These are phyloP conservation scores for Agrostemma githago DNA, from an alignment of 148 eudicot genomes.

Conservation along the genomic window DNA sequence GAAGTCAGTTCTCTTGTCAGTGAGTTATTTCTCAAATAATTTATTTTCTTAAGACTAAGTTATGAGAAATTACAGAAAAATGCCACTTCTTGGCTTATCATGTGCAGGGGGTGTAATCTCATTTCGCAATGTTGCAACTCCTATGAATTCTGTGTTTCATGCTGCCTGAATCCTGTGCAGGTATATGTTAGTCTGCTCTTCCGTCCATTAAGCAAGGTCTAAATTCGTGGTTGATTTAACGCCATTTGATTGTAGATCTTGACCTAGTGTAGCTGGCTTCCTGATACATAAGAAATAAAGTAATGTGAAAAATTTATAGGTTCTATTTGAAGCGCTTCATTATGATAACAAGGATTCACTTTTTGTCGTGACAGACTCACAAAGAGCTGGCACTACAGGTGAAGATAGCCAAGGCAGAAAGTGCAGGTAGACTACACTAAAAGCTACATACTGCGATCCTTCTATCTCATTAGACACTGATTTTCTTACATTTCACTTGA, in stretches of 20 bases:
- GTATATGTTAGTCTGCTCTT: conserved; percentile 28
- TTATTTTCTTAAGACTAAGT: conserved; percentile 2
- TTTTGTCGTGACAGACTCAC: conserved; percentile 43
- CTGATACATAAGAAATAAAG: not conserved
- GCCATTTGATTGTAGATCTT: not conserved
- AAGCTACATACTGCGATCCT: not conserved
- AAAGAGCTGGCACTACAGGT: conserved; percentile 56
- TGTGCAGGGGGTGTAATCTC: conserved; percentile 81
- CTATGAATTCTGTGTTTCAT: conserved; percentile 92
- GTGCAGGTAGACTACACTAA: conserved; percentile 55
- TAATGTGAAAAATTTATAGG: not conserved
- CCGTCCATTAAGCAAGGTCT: not conserved
- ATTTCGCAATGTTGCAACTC: conserved; percentile 88
- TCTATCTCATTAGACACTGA: not conserved
- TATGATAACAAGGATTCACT: conserved; percentile 4
- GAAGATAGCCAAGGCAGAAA: conserved; percentile 77
- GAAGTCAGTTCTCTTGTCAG: conserved; percentile 91
- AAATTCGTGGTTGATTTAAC: not conserved
- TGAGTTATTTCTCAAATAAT: conserved; percentile 52
- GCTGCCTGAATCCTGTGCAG: conserved; percentile 80
- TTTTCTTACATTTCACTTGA: not conserved
- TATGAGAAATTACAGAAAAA: conserved; percentile 13
- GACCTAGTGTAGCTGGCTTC: not conserved
- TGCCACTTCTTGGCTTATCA: conserved; percentile 17
- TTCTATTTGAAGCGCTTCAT: not conserved